Conservation (phyloP, 495 filamentous ascomycete species). For the Tuber melanosporum region DNA sequence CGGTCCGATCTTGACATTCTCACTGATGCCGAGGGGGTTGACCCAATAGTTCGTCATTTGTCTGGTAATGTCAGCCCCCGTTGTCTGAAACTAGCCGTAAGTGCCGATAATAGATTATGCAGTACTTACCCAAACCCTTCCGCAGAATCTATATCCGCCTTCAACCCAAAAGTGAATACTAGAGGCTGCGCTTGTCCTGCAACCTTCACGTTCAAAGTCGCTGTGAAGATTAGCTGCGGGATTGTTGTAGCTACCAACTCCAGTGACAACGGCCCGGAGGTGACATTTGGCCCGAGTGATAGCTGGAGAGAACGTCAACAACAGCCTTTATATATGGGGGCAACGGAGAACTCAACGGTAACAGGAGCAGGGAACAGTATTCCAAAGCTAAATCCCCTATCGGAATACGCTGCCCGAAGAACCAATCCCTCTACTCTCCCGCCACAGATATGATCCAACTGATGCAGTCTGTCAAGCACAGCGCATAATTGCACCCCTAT, state of each 20-base stretch:
- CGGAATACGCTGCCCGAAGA: constrained; percentile 19
- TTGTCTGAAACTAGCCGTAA: neutral
- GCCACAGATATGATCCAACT: constrained; percentile 21
- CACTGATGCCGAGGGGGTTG: constrained; percentile 26
- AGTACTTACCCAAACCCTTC: constrained; percentile 22
- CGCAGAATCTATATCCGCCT: constrained; percentile 19
- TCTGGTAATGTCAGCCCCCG: neutral
- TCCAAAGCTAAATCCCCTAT: constrained; percentile 25
- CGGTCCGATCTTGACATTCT: constrained; percentile 30
- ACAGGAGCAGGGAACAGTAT: constrained; percentile 29
- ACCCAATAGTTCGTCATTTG: constrained; percentile 30
- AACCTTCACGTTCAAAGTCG: constrained; percentile 19
- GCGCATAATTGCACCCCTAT: constrained; percentile 34
- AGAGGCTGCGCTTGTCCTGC: constrained; percentile 25
- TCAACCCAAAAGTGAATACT: constrained; percentile 29
- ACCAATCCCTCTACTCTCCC: constrained; percentile 16
- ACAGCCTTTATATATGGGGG: neutral
- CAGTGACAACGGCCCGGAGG: constrained; percentile 22
- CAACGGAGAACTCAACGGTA: constrained; percentile 16
- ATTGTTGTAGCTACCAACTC: constrained; percentile 20
- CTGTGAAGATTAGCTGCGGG: constrained; percentile 20
- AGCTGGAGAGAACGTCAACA: constrained; percentile 10
- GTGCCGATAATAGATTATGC: no score
- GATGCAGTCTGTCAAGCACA: constrained; percentile 15
- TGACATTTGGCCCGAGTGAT: constrained; percentile 26